Conservation (phyloP, 768 basidiomycete species). For the Fistulinella prunicolor region DNA sequence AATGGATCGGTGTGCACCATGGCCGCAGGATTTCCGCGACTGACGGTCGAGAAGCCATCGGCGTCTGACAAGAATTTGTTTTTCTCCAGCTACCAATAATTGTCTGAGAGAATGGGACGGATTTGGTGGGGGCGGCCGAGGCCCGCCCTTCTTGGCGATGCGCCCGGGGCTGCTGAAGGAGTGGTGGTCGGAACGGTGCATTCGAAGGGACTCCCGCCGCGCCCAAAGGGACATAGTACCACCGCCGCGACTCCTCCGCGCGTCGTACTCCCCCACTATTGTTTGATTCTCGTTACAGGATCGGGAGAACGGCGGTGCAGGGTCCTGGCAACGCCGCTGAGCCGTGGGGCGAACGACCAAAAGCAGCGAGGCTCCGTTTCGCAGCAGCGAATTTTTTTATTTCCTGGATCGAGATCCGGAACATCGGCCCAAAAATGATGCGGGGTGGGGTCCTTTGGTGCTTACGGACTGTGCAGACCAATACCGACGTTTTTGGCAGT, state of each 20-base stretch:
- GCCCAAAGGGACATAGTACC: no score
- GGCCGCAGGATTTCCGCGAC: no score
- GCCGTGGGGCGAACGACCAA: conserved; percentile 12
- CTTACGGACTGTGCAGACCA: conserved; percentile 10
- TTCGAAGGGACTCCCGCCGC: no score
- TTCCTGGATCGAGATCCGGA: conserved; percentile 29
- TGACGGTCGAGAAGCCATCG: no score
- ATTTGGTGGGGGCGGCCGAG: no score
- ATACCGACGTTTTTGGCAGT: conserved; percentile 8
- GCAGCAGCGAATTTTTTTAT: conserved; percentile 23
- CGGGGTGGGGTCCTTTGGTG: conserved; percentile 18
- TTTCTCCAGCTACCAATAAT: no score
- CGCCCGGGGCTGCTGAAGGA: not conserved
- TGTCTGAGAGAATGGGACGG: no score
- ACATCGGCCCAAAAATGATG: conserved; percentile 24
- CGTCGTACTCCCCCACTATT: conserved; percentile 7
- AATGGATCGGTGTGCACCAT: not conserved
- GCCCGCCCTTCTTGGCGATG: no score
- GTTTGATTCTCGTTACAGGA: conserved; percentile 8
- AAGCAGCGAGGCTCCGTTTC: conserved; percentile 30
- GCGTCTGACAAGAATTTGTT: no score
- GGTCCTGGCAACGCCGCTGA: conserved; percentile 32
- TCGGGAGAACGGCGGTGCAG: conserved; percentile 16
- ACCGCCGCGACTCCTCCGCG: conserved; percentile 27
- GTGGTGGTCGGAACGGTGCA: conserved; percentile 1